These are phyloP conservation scores for Saccharomycopsis guyanensis DNA, from an alignment of 805 yeast species.

Conservation along the genomic window DNA sequence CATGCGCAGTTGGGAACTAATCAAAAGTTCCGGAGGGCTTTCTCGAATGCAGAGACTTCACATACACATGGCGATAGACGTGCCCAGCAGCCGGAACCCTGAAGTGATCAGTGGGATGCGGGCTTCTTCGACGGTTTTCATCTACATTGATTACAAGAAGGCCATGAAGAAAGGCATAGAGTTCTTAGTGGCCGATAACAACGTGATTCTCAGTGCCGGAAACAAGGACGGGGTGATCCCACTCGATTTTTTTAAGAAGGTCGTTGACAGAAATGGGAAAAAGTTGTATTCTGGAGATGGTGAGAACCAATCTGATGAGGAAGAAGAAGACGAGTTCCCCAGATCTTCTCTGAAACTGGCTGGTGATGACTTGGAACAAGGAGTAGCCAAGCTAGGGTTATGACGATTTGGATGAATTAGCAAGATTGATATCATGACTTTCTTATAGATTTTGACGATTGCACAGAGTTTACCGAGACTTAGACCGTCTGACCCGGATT, in stretches of 20 bases:
- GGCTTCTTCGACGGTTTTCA: constrained; percentile 41
- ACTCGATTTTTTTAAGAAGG: constrained; percentile 34
- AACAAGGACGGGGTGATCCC: constrained; percentile 45
- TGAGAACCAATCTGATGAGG: too few relatives aligned
- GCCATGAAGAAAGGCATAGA: constrained; percentile 36
- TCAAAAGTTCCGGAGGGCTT: constrained; percentile 49
- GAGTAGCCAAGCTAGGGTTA: too few relatives aligned
- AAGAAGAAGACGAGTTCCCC: too few relatives aligned
- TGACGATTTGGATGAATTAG: too few relatives aligned
- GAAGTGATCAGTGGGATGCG: constrained; percentile 71
- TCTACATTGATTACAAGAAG: constrained; percentile 51
- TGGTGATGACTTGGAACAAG: too few relatives aligned
- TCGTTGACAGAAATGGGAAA: constrained; percentile 27
- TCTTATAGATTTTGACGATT: too few relatives aligned
- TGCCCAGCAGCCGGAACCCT: constrained; percentile 27
- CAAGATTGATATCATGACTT: too few relatives aligned
- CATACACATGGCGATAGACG: constrained; percentile 69
- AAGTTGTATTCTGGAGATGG: constrained; percentile 1
- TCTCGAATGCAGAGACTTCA: constrained; percentile 71
- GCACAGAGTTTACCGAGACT: too few relatives aligned
- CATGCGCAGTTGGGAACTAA: constrained; percentile 36
- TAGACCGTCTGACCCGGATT: too few relatives aligned
- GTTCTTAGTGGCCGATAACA: constrained; percentile 61
- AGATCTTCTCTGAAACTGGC: too few relatives aligned
- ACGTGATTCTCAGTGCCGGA: constrained; percentile 67